A percentile compares a stretch with the other conserved stretches of the same genome.
Conservation (phyloP, 78 protist species). For the Emiliania huxleyi region DNA sequence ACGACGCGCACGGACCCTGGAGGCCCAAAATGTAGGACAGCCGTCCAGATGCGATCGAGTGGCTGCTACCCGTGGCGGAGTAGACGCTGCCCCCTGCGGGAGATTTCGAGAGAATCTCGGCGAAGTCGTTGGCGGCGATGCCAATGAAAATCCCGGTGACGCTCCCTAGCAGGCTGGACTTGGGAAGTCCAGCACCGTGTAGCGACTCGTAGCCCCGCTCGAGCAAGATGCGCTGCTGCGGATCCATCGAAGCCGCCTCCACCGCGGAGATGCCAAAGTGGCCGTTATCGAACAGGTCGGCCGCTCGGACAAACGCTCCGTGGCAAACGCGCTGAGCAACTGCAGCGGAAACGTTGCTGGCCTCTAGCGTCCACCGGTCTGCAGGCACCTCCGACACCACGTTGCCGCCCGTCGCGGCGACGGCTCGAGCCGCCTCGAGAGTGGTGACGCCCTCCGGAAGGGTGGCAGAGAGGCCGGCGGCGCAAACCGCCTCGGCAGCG, state of each 20-base stretch:
- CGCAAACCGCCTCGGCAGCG: not conserved
- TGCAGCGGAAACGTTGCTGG: not conserved
- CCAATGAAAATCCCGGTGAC: not conserved
- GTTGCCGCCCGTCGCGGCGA: not conserved
- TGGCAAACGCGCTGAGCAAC: not conserved
- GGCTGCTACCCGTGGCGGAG: not conserved
- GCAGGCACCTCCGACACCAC: not conserved
- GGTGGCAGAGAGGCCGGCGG: not conserved
- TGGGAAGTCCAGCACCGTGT: not conserved
- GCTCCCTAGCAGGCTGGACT: not conserved
- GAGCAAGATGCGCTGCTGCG: not conserved
- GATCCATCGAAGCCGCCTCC: not conserved
- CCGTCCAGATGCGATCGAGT: not conserved
- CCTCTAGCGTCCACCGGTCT: not conserved
- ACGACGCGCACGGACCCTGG: not conserved
- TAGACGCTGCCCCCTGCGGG: not conserved
- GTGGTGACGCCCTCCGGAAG: not conserved
- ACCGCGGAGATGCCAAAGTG: not conserved
- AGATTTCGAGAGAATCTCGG: not conserved
- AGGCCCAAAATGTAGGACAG: not conserved
- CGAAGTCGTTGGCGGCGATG: not conserved
- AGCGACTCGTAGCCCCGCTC: not conserved
- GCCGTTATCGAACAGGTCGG: not conserved
- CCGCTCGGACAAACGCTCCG: not conserved
- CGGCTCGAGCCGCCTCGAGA: not conserved